Percentiles rank a stretch among this genome's conserved stretches.
Conservation (phyloP, 148 eudicot species). For the Rhododendron griersonianum region DNA sequence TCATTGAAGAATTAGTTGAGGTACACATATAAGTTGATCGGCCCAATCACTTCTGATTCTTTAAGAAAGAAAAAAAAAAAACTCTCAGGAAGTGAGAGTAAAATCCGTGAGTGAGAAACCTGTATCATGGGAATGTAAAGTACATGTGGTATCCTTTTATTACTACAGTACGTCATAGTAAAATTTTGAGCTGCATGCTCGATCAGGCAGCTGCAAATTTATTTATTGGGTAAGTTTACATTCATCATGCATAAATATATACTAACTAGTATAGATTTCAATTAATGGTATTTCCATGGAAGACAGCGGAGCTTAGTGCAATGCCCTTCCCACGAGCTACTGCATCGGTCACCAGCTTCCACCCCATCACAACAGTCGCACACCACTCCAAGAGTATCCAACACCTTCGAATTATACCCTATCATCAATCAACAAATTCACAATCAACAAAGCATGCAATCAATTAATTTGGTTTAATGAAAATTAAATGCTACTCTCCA, state of each 20-base stretch:
- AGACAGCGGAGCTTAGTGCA: slow-evolving; percentile 21
- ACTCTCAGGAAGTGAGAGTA: neutral
- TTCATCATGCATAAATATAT: too few relatives aligned
- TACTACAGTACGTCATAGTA: neutral
- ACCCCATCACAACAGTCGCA: slow-evolving; percentile 21
- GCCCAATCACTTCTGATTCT: neutral
- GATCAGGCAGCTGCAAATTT: neutral
- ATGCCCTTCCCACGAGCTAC: slow-evolving; percentile 19
- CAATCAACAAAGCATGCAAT: neutral
- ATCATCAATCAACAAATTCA: neutral
- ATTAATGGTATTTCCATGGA: slow-evolving; percentile 22
- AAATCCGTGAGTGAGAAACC: neutral
- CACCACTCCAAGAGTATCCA: slow-evolving; percentile 18
- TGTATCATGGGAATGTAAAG: neutral
- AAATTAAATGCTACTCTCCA: neutral
- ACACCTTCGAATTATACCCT: slow-evolving; percentile 13
- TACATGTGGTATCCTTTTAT: neutral
- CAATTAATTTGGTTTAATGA: neutral
- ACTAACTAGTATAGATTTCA: neutral
- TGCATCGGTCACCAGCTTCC: slow-evolving; percentile 10
- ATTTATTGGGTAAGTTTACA: neutral
- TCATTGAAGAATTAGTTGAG: neutral
- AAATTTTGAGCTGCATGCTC: neutral
- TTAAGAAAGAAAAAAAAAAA: too few relatives aligned
- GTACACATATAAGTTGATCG: too few relatives aligned